Evolutionary conservation across 495 filamentous ascomycete species (phyloP).

Genomic region (Penicillium antarcticum): DNA sequence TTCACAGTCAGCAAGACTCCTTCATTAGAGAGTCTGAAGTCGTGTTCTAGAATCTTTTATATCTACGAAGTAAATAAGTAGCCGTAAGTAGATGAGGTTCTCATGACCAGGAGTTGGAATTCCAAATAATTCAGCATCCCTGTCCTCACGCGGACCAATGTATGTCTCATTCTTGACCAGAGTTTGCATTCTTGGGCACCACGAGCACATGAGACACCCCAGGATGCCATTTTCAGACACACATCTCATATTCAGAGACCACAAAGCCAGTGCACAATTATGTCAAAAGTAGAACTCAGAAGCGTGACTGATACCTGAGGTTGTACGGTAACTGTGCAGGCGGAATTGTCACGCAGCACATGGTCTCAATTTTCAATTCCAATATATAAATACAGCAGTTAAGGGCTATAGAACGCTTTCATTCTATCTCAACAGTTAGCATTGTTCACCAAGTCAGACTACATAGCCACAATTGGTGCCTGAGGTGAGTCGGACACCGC

Average conservation of each 20-base stretch:
- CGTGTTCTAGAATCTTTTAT: too few species aligned
- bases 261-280: not conserved
- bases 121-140: not conserved
- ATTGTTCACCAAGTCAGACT: too few species aligned
- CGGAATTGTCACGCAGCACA: constrained; percentile 17
- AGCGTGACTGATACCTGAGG: constrained; percentile 14
- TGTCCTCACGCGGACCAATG: not conserved
- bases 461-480: too few species aligned
- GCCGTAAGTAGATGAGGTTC: not conserved
- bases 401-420: not conserved
- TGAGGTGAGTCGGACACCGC: constrained; percentile 10
- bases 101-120: not conserved
- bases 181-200: not conserved
- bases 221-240: not conserved
- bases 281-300: not conserved
- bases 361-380: not conserved
- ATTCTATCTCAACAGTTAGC: too few species aligned
- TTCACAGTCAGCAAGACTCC: too few species aligned
- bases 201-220: not conserved
- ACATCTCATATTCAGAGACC: not conserved
- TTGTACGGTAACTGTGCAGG: constrained; percentile 18
- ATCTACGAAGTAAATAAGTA: not conserved
- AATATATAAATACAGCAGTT: constrained; percentile 7
- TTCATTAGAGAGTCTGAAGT: too few species aligned
- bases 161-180: constrained; percentile 1